Evolutionary conservation across 2,329 filamentous ascomycete genomes (phyloP), one percentile per base, ranked within the genome.

Genomic region (Moelleriella libera): DNA sequence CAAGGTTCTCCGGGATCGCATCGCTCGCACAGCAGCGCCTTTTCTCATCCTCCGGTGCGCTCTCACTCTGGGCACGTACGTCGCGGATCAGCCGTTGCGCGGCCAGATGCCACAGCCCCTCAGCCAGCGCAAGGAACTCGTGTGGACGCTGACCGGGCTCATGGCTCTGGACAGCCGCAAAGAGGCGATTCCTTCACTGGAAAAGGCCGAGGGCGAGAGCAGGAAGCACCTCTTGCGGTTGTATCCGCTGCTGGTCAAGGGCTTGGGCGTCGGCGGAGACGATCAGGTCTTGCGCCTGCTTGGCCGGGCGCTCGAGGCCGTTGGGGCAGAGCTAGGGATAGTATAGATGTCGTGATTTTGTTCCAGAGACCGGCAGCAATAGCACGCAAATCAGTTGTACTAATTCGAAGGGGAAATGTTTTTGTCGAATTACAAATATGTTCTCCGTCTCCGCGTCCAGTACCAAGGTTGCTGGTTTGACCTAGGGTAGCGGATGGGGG

Each of bases 81-180:
- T 94, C 43, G 85, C 88, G 4, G 92, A 98, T 62, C 90, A 96
- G 59, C 89, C 90, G 1, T 70, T 98, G 21, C 76, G 92, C 11
- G 89, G 92, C 0, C 76, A 82, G 45, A 92, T 94, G 80, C 92
- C 92, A 5, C 86, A 92, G 60, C 90, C 90, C 0, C 70, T 87
- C 5, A 82, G 80, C 7, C 86, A 95, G 58, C 76, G 86, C 42
- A 82, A 77, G 51, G 92, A 95, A 60, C 67, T 98, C 9, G 60
- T 85, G 5, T 83, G 85, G 57, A 72, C 89, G 29, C 68, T 97
- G 14, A 66, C 69, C 45, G 70, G 77, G 43, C 68, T 95, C 34
- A 76, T 85, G 1, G 70, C 72, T 14, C 67, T 97, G 50, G 70
- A 74, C 47, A 85, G 83, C 47, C 83, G 88, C 53, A 76, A 80